Base-by-base conservation (phyloP, 371 early-diverging fungal genomes). In the Lichtheimia corymbifera region DNA sequence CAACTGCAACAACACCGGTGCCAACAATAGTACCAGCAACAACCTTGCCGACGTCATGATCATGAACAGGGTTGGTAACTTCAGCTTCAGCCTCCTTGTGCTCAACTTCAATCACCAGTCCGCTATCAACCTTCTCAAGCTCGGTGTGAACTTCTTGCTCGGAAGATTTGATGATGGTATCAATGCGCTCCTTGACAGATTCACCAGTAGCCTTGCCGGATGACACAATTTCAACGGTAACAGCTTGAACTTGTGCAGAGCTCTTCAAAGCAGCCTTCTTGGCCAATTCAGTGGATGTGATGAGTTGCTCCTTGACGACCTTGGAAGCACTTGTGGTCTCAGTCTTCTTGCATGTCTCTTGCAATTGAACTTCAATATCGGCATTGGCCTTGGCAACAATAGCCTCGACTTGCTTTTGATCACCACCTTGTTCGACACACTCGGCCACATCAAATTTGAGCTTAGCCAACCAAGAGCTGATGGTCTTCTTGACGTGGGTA, bases 401-500 rank as follows among this genome's bases (percentile, higher is more conserved):
- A n/a, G 47, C 22, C 14, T 47, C 47, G 47, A 47, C 47, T 47
- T 47, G 18, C 47, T 47, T 47, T 5, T 18, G 18, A 17, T 47
- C 47, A 47, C 18, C 47, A 22, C 47, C 47, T n/a, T 22, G 18
- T 47, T 47, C 22, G 9, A 47, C 22, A 11, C 47, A 47, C 0
- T 18, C 47, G 5, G n/a, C 18, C 12, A 47, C 47, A 47, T 47
- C 47, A n/a, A 5, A 5, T 1, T 18, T 47, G 22, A 47, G 47
- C 47, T 47, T n/a, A 22, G 18, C 18, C 18, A 47, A 18, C 47
- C 47, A 47, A 15, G 64, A 61, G 25, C 57, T 51, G 43, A 76
- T 58, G 47, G 73, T 71, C 0, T 63, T 17, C 24, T 69, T 71
- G 43, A 73, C 65, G 56, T 71, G 43, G 2, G 49, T 58, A 18